A percentile compares a stretch with the other conserved stretches of the same genome.
These are phyloP conservation scores for Pleurozium schreberi DNA, from an alignment of 225 moss, liverwort and hornwort species.

Conservation along the genomic window DNA sequence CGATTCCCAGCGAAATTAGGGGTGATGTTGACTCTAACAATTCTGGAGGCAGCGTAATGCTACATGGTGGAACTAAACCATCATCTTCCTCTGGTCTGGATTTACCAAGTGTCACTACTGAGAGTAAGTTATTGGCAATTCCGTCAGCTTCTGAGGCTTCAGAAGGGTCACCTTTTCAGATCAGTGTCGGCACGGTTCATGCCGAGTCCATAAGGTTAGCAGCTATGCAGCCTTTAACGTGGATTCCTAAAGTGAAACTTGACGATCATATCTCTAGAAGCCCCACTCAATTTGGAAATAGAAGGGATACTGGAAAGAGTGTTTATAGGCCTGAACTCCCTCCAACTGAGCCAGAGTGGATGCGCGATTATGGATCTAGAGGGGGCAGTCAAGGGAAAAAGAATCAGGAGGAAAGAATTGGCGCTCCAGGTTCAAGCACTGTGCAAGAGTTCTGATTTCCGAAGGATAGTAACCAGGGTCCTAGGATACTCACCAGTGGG, in stretches of 20 bases:
- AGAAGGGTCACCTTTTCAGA: slow-evolving; percentile 28
- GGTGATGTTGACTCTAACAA: background rate
- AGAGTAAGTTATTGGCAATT: slow-evolving; percentile 13
- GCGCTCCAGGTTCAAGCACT: background rate
- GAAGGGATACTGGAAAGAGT: background rate
- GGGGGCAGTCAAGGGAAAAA: background rate
- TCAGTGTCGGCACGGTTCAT: slow-evolving; percentile 26
- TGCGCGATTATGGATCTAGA: slow-evolving; percentile 20
- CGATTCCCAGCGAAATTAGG: background rate
- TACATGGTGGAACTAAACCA: background rate
- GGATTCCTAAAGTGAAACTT: slow-evolving; percentile 25
- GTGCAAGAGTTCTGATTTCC: background rate
- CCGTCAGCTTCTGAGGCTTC: slow-evolving; percentile 42
- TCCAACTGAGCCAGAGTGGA: slow-evolving; percentile 36
- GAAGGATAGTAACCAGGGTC: background rate
- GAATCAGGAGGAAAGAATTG: background rate
- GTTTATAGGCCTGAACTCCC: background rate
- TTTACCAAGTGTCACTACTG: slow-evolving; percentile 30
- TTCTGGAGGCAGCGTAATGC: background rate
- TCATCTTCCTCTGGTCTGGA: slow-evolving; percentile 11
- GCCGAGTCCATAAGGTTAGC: slow-evolving; percentile 30
- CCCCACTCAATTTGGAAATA: background rate
- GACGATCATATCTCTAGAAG: background rate
- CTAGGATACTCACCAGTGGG: background rate
- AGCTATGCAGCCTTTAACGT: slow-evolving; percentile 24